A percentile compares a stretch with the other conserved stretches of the same genome.
phyloP scores from a whole-genome alignment of 2,329 filamentous ascomycete genomes.

The Ophiosphaerella herpotricha region DNA sequence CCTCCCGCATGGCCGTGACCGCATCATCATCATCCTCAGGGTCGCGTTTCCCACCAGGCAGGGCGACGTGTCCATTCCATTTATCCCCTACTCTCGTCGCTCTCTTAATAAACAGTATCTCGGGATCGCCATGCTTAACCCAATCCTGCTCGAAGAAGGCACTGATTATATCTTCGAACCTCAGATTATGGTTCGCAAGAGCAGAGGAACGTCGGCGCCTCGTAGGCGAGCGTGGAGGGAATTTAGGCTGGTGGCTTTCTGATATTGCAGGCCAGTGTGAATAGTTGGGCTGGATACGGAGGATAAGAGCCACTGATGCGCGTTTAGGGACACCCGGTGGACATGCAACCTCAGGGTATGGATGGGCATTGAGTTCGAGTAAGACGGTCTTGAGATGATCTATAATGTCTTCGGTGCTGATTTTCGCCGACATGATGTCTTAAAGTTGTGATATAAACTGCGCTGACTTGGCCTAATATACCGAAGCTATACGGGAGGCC shows the following conservation, averaged over 20 bases:
- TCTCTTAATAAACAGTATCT: conserved; percentile 73
- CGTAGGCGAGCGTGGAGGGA: conserved; percentile 18
- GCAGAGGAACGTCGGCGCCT: conserved; percentile 34
- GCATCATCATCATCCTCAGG: conserved; percentile 66
- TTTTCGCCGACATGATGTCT: conserved; percentile 24
- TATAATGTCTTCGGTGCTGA: conserved; percentile 38
- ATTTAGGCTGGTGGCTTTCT: conserved; percentile 20
- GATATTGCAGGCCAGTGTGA: conserved; percentile 55
- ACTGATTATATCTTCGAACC: conserved; percentile 52
- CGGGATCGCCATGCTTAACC: conserved; percentile 68
- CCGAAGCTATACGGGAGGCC: too few species aligned
- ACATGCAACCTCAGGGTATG: conserved; percentile 56
- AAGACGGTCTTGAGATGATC: conserved; percentile 50
- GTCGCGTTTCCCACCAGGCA: conserved; percentile 70
- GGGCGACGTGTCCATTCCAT: conserved; percentile 71
- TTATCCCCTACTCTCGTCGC: conserved; percentile 67
- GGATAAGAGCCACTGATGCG: conserved; percentile 68
- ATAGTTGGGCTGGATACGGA: conserved; percentile 65
- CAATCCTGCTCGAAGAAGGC: conserved; percentile 67
- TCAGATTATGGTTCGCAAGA: conserved; percentile 30
- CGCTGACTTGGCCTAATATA: too few species aligned
- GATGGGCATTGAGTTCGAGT: conserved; percentile 48
- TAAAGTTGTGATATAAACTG: not conserved
- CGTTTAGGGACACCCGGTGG: conserved; percentile 60
- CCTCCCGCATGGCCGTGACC: conserved; percentile 66